A percentile compares a stretch with the other conserved stretches of the same genome.
Evolutionary conservation across 2,329 filamentous ascomycete species (phyloP).

Genomic region (Aspergillus flavus): DNA sequence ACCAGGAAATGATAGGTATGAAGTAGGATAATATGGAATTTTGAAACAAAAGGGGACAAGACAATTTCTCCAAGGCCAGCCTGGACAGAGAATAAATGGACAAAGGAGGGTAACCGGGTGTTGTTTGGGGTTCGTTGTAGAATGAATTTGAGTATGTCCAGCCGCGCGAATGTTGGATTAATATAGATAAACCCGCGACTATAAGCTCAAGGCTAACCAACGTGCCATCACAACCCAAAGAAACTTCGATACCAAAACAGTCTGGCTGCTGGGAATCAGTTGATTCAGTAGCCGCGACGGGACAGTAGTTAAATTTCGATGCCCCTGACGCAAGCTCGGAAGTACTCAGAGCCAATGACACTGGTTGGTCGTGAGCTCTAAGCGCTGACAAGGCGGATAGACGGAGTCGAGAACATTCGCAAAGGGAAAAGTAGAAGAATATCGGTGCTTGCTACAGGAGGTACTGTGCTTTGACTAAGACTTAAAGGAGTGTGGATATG

Average conservation of each 20-base stretch:
- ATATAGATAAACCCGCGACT: slow-evolving; percentile 16
- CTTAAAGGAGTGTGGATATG: slow-evolving; percentile 16
- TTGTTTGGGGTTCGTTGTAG: not conserved
- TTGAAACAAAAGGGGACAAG: slow-evolving; percentile 10
- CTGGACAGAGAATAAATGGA: slow-evolving; percentile 15
- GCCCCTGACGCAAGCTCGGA: slow-evolving; percentile 10
- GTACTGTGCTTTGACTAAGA: not conserved
- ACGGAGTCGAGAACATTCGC: slow-evolving; percentile 12
- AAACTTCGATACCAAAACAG: slow-evolving; percentile 16
- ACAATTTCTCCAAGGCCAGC: slow-evolving; percentile 21
- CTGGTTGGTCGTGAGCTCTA: slow-evolving; percentile 13
- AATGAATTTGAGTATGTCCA: not conserved
- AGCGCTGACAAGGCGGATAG: slow-evolving; percentile 27
- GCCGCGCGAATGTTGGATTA: slow-evolving; percentile 10
- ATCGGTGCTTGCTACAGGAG: slow-evolving; percentile 24
- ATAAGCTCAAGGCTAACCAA: slow-evolving; percentile 11
- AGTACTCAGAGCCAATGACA: slow-evolving; percentile 21
- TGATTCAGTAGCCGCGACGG: slow-evolving; percentile 27
- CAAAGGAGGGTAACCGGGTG: not conserved
- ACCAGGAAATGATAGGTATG: slow-evolving; percentile 6
- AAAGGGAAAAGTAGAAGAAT: slow-evolving; percentile 14
- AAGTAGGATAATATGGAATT: slow-evolving; percentile 10
- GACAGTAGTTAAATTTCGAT: slow-evolving; percentile 22
- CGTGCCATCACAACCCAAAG: slow-evolving; percentile 17
- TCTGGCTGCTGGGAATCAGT: slow-evolving; percentile 16